Percentiles rank a stretch among this genome's conserved stretches.
Conservation (phyloP, 345 rosid genomes). For the Hibiscus syriacus region DNA sequence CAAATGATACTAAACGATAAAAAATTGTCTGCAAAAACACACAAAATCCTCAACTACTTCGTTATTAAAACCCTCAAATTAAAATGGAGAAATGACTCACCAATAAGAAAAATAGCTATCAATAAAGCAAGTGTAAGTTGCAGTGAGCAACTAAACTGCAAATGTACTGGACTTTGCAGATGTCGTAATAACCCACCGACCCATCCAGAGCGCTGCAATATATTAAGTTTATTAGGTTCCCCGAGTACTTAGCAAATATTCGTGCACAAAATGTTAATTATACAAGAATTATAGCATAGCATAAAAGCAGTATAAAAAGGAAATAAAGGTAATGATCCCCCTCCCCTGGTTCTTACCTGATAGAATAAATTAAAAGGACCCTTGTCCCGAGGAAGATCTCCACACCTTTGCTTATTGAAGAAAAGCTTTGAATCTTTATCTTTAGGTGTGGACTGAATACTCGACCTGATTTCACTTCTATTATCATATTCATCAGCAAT, state of each 20-base stretch:
- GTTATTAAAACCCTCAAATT: not conserved
- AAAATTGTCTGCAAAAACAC: too few relatives aligned
- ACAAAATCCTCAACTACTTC: not conserved
- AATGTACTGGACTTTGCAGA: conserved; percentile 32
- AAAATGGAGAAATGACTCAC: conserved; percentile 21
- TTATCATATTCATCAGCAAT: conserved; percentile 35
- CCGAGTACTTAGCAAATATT: not conserved
- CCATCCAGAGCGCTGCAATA: conserved; percentile 39
- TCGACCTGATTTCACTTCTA: conserved; percentile 18
- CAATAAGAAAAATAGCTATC: conserved; percentile 59
- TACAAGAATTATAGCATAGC: not conserved
- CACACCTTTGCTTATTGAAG: conserved; percentile 48
- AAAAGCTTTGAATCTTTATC: conserved; percentile 51
- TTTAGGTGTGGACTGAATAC: conserved; percentile 55
- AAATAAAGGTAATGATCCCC: not conserved
- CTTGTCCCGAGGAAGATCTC: conserved; percentile 32
- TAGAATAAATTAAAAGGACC: conserved; percentile 28
- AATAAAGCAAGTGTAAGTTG: conserved; percentile 54
- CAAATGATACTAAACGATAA: not conserved
- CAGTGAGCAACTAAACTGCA: conserved; percentile 45
- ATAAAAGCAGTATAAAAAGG: not conserved
- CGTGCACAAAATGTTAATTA: not conserved
- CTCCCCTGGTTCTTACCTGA: conserved; percentile 29
- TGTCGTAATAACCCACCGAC: conserved; percentile 41
- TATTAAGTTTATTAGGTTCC: conserved; percentile 10